Base-by-base conservation (phyloP, 2,329 filamentous ascomycete genomes). In the Penicillium paneum region DNA sequence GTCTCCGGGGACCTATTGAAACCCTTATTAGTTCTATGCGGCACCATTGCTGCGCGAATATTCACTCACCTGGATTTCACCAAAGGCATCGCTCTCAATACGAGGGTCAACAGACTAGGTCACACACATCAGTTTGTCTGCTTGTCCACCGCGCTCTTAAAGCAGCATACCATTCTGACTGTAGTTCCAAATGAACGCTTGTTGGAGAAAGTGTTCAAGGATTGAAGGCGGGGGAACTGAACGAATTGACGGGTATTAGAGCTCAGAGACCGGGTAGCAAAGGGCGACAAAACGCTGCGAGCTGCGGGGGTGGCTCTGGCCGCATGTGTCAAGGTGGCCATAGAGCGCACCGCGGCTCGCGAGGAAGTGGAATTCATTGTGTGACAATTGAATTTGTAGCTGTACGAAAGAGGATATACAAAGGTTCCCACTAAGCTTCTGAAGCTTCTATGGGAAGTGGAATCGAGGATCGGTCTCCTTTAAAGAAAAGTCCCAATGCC, bases 51-150 rank as follows among this genome's bases (percentile, higher is more conserved):
- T 26, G 31, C 39, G 7, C n/a, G 12, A 38, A 38, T 26, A 13
- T 10, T 15, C 41, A 64, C 71, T 61, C 57, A 79, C 78, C 71
- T 96, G 86, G 75, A 99, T 85, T 80, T 96, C 91, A 78, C 94
- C 94, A 81, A 97, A 97, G 77, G 94, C 94, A 81, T 99, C 94
- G 77, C 85, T 94, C 79, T 99, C 94, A 69, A 88, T 90, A 77
- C 94, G 86, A 63, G 86, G 88, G 56, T 60, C 68, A 39, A 69
- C 64, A 66, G 73, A 68, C 73, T 75, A 64, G 41, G 56, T 26
- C 19, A 36, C 47, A 38, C 8, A 7, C 24, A 56, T 59, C 49
- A 58, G 46, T 34, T 48, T 38, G 17, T 44, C 34, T 42, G 34
- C 48, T 19, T 42, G 15, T 41, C 36, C 11, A 19, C 10, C 17